A percentile compares a stretch with the other conserved stretches of the same genome.
Conservation (phyloP, 331 rosid species). For the Pyrus hybrid region DNA sequence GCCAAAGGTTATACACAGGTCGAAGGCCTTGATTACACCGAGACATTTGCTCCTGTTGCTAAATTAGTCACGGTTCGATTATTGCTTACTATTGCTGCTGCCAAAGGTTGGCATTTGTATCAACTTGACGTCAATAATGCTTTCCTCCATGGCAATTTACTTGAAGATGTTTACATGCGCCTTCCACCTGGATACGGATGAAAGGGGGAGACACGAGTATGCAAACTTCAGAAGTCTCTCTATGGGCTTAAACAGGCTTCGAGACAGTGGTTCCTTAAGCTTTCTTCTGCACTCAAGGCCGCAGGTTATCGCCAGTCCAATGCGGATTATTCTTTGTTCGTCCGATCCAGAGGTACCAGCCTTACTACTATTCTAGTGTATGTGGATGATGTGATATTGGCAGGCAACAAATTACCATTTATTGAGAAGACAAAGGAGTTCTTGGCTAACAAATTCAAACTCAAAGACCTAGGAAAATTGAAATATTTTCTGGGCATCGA, state of each 20-base stretch:
- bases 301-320: accelerated
- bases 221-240: background rate
- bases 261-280: background rate
- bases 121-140: too few species aligned
- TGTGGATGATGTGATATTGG: background rate
- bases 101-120: too few species aligned
- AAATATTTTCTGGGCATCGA: background rate
- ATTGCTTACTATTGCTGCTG: too few species aligned
- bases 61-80: too few species aligned
- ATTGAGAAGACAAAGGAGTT: background rate
- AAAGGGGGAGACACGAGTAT: too few species aligned
- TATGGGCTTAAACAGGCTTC: background rate
- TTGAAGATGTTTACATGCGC: too few species aligned
- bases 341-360: background rate
- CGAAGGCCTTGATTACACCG: too few species aligned
- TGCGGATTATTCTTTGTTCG: accelerated
- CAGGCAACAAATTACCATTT: accelerated
- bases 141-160: too few species aligned
- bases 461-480: background rate
- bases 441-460: background rate
- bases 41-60: too few species aligned
- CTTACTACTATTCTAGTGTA: accelerated
- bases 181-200: too few species aligned
- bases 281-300: background rate
- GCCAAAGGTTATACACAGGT: too few species aligned